phyloP scores from a whole-genome alignment of 2,329 filamentous ascomycete species.

The Talaromyces verruculosus region DNA sequence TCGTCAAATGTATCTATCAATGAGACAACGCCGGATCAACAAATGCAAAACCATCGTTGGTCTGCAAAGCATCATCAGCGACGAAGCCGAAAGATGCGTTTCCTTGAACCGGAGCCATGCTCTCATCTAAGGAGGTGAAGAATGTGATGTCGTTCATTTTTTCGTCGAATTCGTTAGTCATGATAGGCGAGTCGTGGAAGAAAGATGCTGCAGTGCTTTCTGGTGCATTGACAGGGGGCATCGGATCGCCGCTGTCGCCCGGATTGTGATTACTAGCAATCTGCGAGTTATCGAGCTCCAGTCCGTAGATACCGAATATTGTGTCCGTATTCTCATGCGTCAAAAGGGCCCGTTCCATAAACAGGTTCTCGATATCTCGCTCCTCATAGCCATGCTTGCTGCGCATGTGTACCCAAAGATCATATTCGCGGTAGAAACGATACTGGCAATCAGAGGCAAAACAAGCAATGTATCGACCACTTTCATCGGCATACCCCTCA shows the following conservation, averaged over 20 bases:
- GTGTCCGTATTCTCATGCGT: conserved; percentile 26
- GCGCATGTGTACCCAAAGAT: conserved; percentile 58
- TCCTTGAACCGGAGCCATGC: not conserved
- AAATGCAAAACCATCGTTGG: conserved; percentile 34
- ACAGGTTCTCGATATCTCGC: conserved; percentile 42
- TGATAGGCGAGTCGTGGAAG: conserved; percentile 5
- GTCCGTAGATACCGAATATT: conserved; percentile 39
- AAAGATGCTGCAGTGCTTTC: not conserved
- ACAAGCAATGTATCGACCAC: conserved; percentile 53
- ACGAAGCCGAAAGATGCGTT: not conserved
- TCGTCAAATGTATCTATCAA: not conserved
- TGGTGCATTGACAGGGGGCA: not conserved
- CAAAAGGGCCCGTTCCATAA: conserved; percentile 42
- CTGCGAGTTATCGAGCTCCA: conserved; percentile 29
- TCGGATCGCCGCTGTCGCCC: not conserved
- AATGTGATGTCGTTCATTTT: conserved; percentile 21
- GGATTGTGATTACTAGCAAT: not conserved
- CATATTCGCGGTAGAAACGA: conserved; percentile 58
- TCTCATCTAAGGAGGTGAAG: conserved; percentile 15
- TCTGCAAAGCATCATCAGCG: conserved; percentile 26
- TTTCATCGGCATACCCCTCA: conserved; percentile 54
- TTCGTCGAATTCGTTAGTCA: conserved; percentile 22
- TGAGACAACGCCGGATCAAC: conserved; percentile 34
- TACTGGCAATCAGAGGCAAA: conserved; percentile 51
- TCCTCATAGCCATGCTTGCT: conserved; percentile 43